Evolutionary conservation across 179 eudicot genomes (phyloP), one percentile per base, ranked within the genome.

Genomic region (Spergularia azorica): DNA sequence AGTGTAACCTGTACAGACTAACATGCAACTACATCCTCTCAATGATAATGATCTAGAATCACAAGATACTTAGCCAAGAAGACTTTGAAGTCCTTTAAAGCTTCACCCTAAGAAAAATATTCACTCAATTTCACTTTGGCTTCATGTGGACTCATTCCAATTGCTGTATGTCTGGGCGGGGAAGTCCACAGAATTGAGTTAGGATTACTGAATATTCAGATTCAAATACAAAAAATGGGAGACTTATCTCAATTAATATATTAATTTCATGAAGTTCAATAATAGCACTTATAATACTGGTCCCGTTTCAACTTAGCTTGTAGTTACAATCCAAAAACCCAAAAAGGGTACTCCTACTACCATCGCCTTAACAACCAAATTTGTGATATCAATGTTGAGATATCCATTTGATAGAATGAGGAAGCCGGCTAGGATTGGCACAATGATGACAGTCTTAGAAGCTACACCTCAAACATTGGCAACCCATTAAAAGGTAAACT

Each of bases 1-100:
- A 21, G 55, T 63, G 16, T 55, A 57, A 46, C 12, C 17, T 50
- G 46, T 41, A 62, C 10, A 68, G 76, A 63, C 46, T 38, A 54
- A 26, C 75, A 67, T 52, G 55, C 65, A 32, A 61, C 63, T 61
- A 32, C 43, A n/a, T 21, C 38, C 17, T 50, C 61, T 43, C 15
- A 9, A 65, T 67, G 20, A 62, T 9, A 71, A 72, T 2, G 32
- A 39, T 39, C 16, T 57, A 55, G 20, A 41, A 17, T 61, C 67
- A 52, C 67, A 61, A 46, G 36, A 57, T 73, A 26, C 73, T 73
- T 73, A 48, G 11, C 43, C 41, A 58, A 3, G 60, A 78, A 65
- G 51, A 79, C 21, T 26, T 59, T 18, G 9, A 60, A 76, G 18
- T 55, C 5, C 56, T 62, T 26, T 2, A 77, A 26, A 51, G 8